These are phyloP conservation scores for Ogataea nitratoaversa DNA, from an alignment of 805 yeast species.

Conservation along the genomic window DNA sequence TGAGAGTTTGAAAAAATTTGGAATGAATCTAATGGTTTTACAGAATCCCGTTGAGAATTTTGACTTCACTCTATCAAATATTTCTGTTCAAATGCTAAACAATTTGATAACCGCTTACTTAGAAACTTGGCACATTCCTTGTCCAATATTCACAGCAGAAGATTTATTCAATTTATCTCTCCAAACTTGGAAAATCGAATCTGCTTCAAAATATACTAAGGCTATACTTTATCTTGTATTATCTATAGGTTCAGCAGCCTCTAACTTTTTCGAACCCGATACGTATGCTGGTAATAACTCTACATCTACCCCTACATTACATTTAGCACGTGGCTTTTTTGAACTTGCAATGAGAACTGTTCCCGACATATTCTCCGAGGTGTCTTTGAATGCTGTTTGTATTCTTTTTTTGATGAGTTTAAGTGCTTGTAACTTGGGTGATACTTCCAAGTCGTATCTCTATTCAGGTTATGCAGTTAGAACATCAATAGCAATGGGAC, in stretches of 20 bases:
- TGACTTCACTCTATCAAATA: slow-evolving; percentile 10
- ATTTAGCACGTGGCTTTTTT: slow-evolving; percentile 19
- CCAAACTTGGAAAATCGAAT: slow-evolving; percentile 11
- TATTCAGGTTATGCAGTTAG: slow-evolving; percentile 20
- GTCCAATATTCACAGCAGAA: slow-evolving; percentile 19
- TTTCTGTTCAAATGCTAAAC: slow-evolving; percentile 11
- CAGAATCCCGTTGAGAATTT: slow-evolving; percentile 9
- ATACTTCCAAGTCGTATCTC: slow-evolving; percentile 20
- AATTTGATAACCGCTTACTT: slow-evolving; percentile 15
- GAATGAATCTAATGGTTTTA: slow-evolving; percentile 16
- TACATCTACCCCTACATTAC: slow-evolving; percentile 6
- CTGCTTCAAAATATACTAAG: slow-evolving; percentile 11
- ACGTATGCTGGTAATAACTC: no score
- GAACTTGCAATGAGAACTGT: slow-evolving; percentile 16
- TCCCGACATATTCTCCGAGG: slow-evolving; percentile 18
- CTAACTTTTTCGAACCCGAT: slow-evolving; percentile 14
- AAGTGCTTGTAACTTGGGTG: slow-evolving; percentile 21
- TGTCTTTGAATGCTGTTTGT: slow-evolving; percentile 17
- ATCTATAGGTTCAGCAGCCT: slow-evolving; percentile 18
- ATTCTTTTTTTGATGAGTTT: slow-evolving; percentile 18
- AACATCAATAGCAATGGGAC: slow-evolving; percentile 18
- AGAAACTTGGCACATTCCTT: slow-evolving; percentile 22
- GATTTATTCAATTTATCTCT: slow-evolving; percentile 13
- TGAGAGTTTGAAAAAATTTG: slow-evolving; percentile 20
- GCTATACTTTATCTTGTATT: slow-evolving; percentile 19